A percentile compares a stretch with the other conserved stretches of the same genome.
These are phyloP conservation scores for Sugiyamaella novakii DNA, from an alignment of 1,139 yeast genomes.

Conservation along the genomic window DNA sequence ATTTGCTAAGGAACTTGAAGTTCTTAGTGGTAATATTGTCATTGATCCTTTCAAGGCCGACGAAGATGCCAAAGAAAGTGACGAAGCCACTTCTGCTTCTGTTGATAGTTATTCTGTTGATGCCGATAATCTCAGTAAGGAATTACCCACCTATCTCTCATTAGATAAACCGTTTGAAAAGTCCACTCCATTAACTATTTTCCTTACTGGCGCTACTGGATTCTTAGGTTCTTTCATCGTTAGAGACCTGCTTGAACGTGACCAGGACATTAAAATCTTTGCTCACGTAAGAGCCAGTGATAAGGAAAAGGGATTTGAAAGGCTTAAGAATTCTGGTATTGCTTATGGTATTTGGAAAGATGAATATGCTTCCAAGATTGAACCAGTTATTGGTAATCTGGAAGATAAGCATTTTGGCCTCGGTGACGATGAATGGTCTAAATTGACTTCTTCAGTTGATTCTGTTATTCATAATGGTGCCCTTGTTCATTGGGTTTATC, in stretches of 20 bases:
- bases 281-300: constrained; percentile 92
- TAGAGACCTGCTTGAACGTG: constrained; percentile 67
- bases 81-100: constrained; percentile 23
- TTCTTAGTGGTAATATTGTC: constrained; percentile 50
- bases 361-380: constrained; percentile 56
- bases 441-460: constrained; percentile 64
- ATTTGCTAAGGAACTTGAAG: constrained; percentile 74
- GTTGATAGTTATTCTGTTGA: constrained; percentile 68
- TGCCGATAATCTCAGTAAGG: constrained; percentile 59
- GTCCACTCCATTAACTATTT: constrained; percentile 56
- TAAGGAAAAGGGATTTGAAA: constrained; percentile 66
- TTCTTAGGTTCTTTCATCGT: constrained; percentile 90
- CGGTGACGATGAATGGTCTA: constrained; percentile 56
- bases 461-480: constrained; percentile 96
- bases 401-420: constrained; percentile 73
- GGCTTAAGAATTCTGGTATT: constrained; percentile 73
- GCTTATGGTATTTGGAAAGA: constrained; percentile 88
- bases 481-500: constrained; percentile 97
- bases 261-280: constrained; percentile 55
- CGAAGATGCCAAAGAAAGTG: constrained; percentile 24
- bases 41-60: constrained; percentile 22
- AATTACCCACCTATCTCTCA: constrained; percentile 50
- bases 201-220: constrained; percentile 95
- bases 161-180: constrained; percentile 43
- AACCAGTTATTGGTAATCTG: constrained; percentile 82